Evolutionary conservation across 768 basidiomycete species (phyloP), one percentile per base, ranked within the genome.

Genomic region (Paxillus ammoniavirescens): DNA sequence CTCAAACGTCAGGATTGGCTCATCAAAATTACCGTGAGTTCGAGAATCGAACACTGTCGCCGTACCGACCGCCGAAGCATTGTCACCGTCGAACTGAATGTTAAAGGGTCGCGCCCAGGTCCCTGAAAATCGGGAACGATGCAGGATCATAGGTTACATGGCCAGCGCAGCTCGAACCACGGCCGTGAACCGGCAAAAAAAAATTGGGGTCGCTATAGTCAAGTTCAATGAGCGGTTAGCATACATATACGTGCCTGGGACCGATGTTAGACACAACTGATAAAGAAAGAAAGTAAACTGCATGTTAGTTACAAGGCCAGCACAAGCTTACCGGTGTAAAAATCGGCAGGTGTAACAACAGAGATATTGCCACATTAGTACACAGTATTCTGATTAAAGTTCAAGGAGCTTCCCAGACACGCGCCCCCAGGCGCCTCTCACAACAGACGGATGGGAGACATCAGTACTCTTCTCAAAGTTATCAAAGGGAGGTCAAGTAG

Each of bases 251-350:
- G 5, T 53, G 18, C 60, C 65, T 62, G 14, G 61, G 61, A 13
- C 66, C 66, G 2, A 68, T 68, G 37, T 71, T 67, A 7, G 66
- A 66, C 10, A 56, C 57, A 40, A 66, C 61, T 62, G n/a, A 4
- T 6, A 33, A 4, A 21, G 31, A 26, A 26, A 26, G 26, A 26
- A 26, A 15, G 17, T 31, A n/a, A 43, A 38, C 10, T 10, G 1
- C 6, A 9, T 8, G n/a, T 47, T 40, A 4, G 3, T 8, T 17
- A 21, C 18, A 12, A 33, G 9, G 12, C 6, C 5, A 49, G 21
- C 14, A 33, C 2, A 49, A 23, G 15, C 41, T 28, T 26, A 57
- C 58, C 53, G 3, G 46, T 52, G 42, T 49, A 60, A 2, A 12
- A 2, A 0, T 17, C 7, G 2, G 43, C 0, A 18, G 61, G 61